A percentile compares a stretch with the other conserved stretches of the same genome.
Conservation (phyloP, 148 eudicot genomes). For the Polygonum maritimum region DNA sequence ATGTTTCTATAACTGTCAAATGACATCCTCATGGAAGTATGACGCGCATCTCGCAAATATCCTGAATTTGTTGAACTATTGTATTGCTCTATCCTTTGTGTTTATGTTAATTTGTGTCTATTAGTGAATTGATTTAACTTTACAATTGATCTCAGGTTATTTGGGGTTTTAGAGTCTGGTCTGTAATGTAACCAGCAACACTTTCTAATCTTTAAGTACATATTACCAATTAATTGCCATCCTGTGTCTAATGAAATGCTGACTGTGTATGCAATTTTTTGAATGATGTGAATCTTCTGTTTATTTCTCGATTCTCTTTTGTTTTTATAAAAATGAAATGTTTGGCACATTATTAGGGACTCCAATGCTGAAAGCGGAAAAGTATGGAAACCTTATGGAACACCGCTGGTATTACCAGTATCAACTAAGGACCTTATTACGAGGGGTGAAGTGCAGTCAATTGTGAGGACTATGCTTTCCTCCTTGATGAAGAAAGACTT, state of each 20-base stretch:
- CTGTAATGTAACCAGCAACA: neutral
- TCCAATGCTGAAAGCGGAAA: constrained; percentile 36
- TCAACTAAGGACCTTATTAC: constrained; percentile 53
- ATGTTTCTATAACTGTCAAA: neutral
- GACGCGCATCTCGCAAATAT: neutral
- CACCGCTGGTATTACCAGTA: constrained; percentile 78
- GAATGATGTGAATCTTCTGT: neutral
- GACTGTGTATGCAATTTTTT: neutral
- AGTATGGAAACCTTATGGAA: constrained; percentile 88
- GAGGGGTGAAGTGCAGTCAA: constrained; percentile 72
- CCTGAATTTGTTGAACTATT: neutral
- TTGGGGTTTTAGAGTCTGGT: neutral
- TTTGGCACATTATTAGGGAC: constrained; percentile 30
- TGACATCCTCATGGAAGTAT: neutral
- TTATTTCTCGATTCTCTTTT: neutral
- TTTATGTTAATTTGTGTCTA: neutral
- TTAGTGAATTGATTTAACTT: neutral
- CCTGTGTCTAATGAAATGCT: neutral
- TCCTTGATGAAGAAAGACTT: constrained; percentile 51
- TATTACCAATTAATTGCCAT: neutral
- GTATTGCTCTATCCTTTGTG: neutral
- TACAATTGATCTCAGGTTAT: neutral
- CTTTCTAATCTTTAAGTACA: neutral
- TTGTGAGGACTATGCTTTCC: constrained; percentile 68
- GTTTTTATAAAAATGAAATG: neutral